Conservation (phyloP, 2,329 filamentous ascomycete genomes). For the Colletotrichum australisinense region DNA sequence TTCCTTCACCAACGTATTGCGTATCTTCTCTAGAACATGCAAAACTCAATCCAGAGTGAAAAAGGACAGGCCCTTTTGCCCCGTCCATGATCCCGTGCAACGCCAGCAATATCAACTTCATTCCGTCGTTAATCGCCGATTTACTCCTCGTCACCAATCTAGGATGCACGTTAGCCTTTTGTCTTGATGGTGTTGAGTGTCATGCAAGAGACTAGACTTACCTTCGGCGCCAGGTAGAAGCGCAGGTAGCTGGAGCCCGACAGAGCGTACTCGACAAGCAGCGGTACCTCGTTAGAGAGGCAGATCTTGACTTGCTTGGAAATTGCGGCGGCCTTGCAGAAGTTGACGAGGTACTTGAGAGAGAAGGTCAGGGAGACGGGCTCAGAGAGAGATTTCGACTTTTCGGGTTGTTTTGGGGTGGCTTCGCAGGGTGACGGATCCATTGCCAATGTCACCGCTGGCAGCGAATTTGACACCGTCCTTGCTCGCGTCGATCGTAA, state of each 20-base stretch:
- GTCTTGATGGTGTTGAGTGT: background rate
- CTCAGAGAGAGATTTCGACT: slow-evolving; percentile 94
- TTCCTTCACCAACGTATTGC: slow-evolving; percentile 25
- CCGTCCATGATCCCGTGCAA: slow-evolving; percentile 32
- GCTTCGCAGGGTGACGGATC: slow-evolving; percentile 89
- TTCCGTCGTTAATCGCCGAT: slow-evolving; percentile 20
- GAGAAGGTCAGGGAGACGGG: slow-evolving; percentile 96
- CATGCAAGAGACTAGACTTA: slow-evolving; percentile 52
- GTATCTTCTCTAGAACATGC: slow-evolving; percentile 31
- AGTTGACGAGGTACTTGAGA: slow-evolving; percentile 99
- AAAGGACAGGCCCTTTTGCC: slow-evolving; percentile 21
- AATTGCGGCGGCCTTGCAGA: slow-evolving; percentile 95
- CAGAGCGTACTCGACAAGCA: slow-evolving; percentile 92
- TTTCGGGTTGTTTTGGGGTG: slow-evolving; percentile 91
- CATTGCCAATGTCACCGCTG: slow-evolving; percentile 95
- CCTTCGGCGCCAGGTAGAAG: slow-evolving; percentile 99
- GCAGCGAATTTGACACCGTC: slow-evolving; percentile 97
- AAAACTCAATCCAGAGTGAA: slow-evolving; percentile 35
- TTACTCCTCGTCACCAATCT: slow-evolving; percentile 56
- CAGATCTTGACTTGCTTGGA: slow-evolving; percentile 88
- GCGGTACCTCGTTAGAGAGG: slow-evolving; percentile 94
- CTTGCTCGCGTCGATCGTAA: slow-evolving; percentile 95
- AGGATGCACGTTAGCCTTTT: slow-evolving; percentile 12
- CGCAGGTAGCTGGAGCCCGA: slow-evolving; percentile 87
- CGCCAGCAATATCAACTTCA: slow-evolving; percentile 31